Evolutionary conservation across 768 basidiomycete genomes (phyloP).

Genomic region (Boletales sp.): DNA sequence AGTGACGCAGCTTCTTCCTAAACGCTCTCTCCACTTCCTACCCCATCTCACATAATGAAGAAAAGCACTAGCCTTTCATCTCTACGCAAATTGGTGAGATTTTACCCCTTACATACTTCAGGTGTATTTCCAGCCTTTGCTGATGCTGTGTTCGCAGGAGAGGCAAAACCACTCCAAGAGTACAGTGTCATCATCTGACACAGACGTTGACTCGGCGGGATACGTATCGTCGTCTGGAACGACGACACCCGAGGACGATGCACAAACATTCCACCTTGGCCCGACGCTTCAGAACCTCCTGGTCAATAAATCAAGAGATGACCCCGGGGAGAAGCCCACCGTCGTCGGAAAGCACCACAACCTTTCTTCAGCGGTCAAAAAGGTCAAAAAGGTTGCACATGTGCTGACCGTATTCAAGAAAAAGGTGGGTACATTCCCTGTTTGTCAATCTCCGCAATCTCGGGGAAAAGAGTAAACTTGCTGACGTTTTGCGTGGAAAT

Average conservation of each 20-base stretch:
- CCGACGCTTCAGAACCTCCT: conserved; percentile 4
- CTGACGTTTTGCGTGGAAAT: conserved; percentile 1
- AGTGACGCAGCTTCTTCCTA: neutral
- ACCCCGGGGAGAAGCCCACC: conserved; percentile 1
- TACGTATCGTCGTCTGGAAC: conserved; percentile 29
- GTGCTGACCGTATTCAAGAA: conserved; percentile 22
- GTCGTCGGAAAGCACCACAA: conserved; percentile 11
- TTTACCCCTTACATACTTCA: too few relatives aligned
- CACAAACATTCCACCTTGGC: conserved; percentile 20
- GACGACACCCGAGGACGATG: conserved; percentile 31
- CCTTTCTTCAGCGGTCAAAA: conserved; percentile 21
- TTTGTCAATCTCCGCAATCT: neutral
- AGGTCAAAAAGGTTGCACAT: conserved; percentile 17
- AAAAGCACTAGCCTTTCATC: conserved; percentile 11
- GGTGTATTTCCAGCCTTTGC: neutral
- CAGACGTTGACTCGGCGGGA: conserved; percentile 16
- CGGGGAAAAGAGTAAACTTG: neutral
- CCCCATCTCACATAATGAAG: conserved; percentile 7
- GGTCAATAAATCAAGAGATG: conserved; percentile 1
- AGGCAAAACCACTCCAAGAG: conserved; percentile 10
- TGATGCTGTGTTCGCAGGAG: conserved; percentile 1
- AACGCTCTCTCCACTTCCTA: neutral
- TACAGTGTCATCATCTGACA: conserved; percentile 19
- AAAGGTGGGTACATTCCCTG: conserved; percentile 14
- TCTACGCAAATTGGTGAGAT: conserved; percentile 10